Percentiles rank a stretch among this genome's conserved stretches.
Conservation (phyloP, 2,329 filamentous ascomycete species). For the Chalara sp. region DNA sequence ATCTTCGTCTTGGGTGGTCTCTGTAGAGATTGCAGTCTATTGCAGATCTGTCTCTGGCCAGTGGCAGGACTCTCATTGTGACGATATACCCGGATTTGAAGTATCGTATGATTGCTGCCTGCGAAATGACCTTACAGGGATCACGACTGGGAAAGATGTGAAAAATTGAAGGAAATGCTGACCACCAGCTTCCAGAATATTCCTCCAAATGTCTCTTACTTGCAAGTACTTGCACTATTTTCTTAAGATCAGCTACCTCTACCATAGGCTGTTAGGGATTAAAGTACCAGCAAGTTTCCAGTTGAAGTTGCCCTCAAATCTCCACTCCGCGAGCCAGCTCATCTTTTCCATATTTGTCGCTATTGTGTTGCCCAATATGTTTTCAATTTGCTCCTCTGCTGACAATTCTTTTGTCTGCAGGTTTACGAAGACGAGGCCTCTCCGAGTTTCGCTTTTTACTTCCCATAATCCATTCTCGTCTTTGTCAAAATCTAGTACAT, state of each 20-base stretch:
- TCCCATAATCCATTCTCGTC: slow-evolving; percentile 21
- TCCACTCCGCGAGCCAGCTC: slow-evolving; percentile 18
- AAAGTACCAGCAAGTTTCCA: slow-evolving; percentile 23
- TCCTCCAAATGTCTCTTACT: neutral
- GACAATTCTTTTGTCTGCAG: slow-evolving; percentile 8
- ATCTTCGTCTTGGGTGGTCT: neutral
- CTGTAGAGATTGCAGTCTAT: slow-evolving; percentile 8
- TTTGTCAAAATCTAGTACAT: slow-evolving; percentile 21
- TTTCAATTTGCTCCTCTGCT: neutral
- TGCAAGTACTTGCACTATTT: neutral
- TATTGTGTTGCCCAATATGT: neutral
- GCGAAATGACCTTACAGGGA: neutral
- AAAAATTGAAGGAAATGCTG: neutral
- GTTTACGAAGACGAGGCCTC: slow-evolving; percentile 21
- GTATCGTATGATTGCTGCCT: neutral
- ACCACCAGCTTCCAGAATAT: too few species aligned
- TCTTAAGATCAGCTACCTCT: neutral
- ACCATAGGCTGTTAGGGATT: neutral
- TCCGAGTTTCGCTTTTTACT: slow-evolving; percentile 11
- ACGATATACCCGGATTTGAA: neutral
- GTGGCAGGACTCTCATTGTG: slow-evolving; percentile 4
- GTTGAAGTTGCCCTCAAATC: slow-evolving; percentile 18
- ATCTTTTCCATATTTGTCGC: slow-evolving; percentile 8
- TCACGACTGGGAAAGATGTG: neutral
- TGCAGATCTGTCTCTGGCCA: slow-evolving; percentile 1